Evolutionary conservation across 108 stramenopile genomes (phyloP), one percentile per base, ranked within the genome.

Genomic region (Fistulifera pelliculosa): DNA sequence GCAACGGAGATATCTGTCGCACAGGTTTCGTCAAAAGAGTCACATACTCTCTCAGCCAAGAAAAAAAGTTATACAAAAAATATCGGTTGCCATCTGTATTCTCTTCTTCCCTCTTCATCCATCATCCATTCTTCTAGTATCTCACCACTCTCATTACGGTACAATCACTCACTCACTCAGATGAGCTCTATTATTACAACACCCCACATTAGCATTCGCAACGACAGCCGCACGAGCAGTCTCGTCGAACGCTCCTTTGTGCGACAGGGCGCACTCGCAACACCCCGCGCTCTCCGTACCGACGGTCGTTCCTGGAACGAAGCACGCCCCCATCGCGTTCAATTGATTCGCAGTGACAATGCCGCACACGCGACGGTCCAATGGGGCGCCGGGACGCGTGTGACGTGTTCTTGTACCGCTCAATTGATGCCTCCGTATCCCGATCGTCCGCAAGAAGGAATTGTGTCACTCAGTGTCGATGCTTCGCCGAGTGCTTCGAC

Each of bases 361-460:
- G 68, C 58, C 12, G 74, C 85, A 18, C 22, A 39, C 17, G 80
- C 82, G 57, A 78, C 74, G 17, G 77, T 85, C 1, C 85, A 87
- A 50, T 83, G 86, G 68, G 90, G 81, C 17, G 52, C 39, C 18
- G 76, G 64, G 13, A 87, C 83, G 0, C 66, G 85, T 1, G 73
- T 75, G 22, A 62, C 77, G 14, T 70, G 83, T 11, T 16, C 57
- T 21, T 73, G 77, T 22, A 55, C 77, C 1, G 81, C 74, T 23
- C 65, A 73, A 39, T 43, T 96, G 44, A 74, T 92, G 10, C 81
- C 81, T 2, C 86, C 87, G 2, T 75, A 69, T 64, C 69, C 65
- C 0, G 96, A 96, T 61, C 69, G 96, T 53, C 90, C 96, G 11
- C 63, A 64, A 18, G 96, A 96, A 54, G 96, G 96, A 1, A 73